phyloP scores from a whole-genome alignment of 495 filamentous ascomycete species.

The Cladorrhinum samala region DNA sequence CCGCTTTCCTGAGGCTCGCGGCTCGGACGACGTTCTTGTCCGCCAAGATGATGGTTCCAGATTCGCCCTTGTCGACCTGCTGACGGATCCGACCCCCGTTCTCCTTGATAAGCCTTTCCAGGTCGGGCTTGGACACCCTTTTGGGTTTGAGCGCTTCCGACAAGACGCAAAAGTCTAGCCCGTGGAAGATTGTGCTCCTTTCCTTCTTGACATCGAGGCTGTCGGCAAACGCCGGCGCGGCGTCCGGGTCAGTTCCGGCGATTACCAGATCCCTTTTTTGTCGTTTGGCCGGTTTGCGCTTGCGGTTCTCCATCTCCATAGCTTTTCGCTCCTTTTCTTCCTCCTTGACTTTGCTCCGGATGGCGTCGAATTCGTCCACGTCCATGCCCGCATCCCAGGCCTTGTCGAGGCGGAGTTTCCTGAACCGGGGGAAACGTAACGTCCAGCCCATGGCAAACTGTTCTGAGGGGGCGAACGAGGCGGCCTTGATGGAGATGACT shows the following conservation, averaged over 20 bases:
- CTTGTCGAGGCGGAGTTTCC: slow-evolving; percentile 71
- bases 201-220: not conserved
- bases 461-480: slow-evolving; percentile 65
- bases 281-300: slow-evolving; percentile 56
- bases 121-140: slow-evolving; percentile 69
- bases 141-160: slow-evolving; percentile 36
- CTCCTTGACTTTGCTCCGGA: slow-evolving; percentile 66
- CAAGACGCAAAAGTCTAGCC: slow-evolving; percentile 67
- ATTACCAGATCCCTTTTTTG: slow-evolving; percentile 65
- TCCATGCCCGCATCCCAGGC: slow-evolving; percentile 76
- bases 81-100: slow-evolving; percentile 84
- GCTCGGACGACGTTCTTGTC: slow-evolving; percentile 85
- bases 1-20: slow-evolving; percentile 67
- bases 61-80: slow-evolving; percentile 49
- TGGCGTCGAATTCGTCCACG: slow-evolving; percentile 65
- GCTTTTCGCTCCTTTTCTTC: slow-evolving; percentile 63
- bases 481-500: slow-evolving; percentile 86
- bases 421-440: slow-evolving; percentile 88
- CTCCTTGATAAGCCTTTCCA: slow-evolving; percentile 82
- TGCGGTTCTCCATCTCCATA: slow-evolving; percentile 74
- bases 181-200: slow-evolving; percentile 55
- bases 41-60: slow-evolving; percentile 63
- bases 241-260: slow-evolving; percentile 52
- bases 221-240: slow-evolving; percentile 8
- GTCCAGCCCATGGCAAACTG: slow-evolving; percentile 73